Conservation (phyloP, 495 filamentous ascomycete species). For the Podospora australis region DNA sequence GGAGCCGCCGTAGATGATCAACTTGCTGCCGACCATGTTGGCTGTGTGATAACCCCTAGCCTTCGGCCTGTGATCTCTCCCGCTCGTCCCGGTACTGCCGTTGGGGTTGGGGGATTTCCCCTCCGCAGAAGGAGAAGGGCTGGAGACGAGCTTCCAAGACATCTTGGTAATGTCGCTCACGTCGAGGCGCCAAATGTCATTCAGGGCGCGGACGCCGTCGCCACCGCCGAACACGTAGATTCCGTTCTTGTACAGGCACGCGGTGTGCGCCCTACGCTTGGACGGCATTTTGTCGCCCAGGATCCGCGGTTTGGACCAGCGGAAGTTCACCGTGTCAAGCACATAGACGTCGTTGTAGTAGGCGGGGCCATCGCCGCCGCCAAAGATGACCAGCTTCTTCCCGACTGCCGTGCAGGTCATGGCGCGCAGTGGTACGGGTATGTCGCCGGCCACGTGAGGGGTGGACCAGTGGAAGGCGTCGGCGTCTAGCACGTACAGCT, state of each 20-base stretch:
- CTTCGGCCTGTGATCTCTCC: constrained; percentile 41
- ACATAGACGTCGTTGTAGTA: constrained; percentile 68
- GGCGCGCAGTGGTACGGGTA: constrained; percentile 55
- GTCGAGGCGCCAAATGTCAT: constrained; percentile 62
- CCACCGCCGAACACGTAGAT: constrained; percentile 64
- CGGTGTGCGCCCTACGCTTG: constrained; percentile 55
- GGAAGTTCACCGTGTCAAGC: constrained; percentile 56
- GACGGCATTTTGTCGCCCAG: constrained; percentile 46
- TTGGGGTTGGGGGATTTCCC: constrained; percentile 4
- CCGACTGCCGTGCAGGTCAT: constrained; percentile 63
- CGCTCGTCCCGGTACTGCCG: constrained; percentile 8
- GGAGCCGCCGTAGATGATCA: constrained; percentile 60
- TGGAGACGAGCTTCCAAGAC: constrained; percentile 55
- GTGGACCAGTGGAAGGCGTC: constrained; percentile 58
- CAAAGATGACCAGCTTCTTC: constrained; percentile 60
- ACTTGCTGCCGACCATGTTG: constrained; percentile 61
- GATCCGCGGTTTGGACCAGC: constrained; percentile 52
- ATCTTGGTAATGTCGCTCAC: constrained; percentile 55
- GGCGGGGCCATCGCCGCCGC: constrained; percentile 57
- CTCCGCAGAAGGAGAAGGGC: constrained; percentile 18
- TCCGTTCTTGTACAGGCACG: constrained; percentile 59
- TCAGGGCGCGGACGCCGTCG: constrained; percentile 57
- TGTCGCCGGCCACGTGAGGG: constrained; percentile 52
- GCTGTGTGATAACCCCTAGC: constrained; percentile 62
- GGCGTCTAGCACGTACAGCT: constrained; percentile 58